These are phyloP conservation scores for Sarcodon aspratus DNA, from an alignment of 768 basidiomycete species.

Conservation along the genomic window DNA sequence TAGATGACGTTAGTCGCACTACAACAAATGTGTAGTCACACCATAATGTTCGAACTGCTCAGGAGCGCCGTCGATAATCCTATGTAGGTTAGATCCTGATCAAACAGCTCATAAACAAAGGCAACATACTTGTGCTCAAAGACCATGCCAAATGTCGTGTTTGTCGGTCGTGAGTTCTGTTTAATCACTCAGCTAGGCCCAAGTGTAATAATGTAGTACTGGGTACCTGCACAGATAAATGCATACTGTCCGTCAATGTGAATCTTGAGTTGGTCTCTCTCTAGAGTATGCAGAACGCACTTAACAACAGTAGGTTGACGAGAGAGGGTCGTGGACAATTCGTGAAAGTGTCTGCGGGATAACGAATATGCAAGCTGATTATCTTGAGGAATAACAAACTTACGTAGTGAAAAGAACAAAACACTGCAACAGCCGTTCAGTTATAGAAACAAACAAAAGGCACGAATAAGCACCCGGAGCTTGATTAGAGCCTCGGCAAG, in stretches of 20 bases:
- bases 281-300: slow-evolving; percentile 29
- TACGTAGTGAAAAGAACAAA: slow-evolving; percentile 91
- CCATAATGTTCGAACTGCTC: slow-evolving; percentile 66
- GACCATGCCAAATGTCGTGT: slow-evolving; percentile 50
- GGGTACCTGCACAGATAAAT: slow-evolving; percentile 68
- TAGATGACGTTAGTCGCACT: neutral
- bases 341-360: slow-evolving; percentile 57
- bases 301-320: slow-evolving; percentile 71
- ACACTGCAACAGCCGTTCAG: slow-evolving; percentile 29
- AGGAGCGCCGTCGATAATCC: slow-evolving; percentile 64
- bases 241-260: slow-evolving; percentile 38
- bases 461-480: slow-evolving; percentile 40
- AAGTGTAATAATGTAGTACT: neutral
- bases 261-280: neutral
- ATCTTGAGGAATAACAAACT: slow-evolving; percentile 8
- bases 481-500: slow-evolving; percentile 70
- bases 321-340: slow-evolving; percentile 67
- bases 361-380: neutral
- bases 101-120: neutral
- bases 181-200: neutral
- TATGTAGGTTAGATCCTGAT: slow-evolving; percentile 13
- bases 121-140: slow-evolving; percentile 65
- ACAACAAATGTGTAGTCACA: slow-evolving; percentile 14
- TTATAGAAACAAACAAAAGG: neutral
- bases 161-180: slow-evolving; percentile 43